Percentiles rank a stretch among this genome's conserved stretches.
phyloP scores from a whole-genome alignment of 495 filamentous ascomycete species.

The Venustampulla echinocandica region DNA sequence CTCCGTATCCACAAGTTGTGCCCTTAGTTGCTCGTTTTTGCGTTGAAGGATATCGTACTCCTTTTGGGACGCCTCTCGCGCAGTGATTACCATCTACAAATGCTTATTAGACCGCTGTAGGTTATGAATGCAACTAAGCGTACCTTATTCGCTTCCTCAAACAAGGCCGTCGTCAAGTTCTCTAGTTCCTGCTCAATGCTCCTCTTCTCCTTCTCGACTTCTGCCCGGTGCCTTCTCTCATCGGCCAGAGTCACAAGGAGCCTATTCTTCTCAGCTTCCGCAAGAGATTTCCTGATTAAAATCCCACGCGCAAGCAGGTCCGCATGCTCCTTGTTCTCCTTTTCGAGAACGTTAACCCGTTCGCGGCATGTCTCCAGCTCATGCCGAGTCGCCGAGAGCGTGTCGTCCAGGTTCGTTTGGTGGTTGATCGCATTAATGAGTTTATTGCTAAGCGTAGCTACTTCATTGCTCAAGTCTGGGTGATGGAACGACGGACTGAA shows the following conservation, averaged over 20 bases:
- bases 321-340: conserved; percentile 51
- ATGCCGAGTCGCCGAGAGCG: conserved; percentile 68
- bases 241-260: conserved; percentile 57
- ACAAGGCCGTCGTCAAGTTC: conserved; percentile 77
- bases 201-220: conserved; percentile 63
- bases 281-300: conserved; percentile 61
- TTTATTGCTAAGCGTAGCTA: conserved; percentile 86
- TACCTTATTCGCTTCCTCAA: conserved; percentile 89
- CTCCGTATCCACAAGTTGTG: conserved; percentile 77
- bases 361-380: conserved; percentile 70
- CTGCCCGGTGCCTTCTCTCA: conserved; percentile 48
- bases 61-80: conserved; percentile 50
- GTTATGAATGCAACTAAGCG: conserved; percentile 8
- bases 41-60: conserved; percentile 68
- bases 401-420: conserved; percentile 88
- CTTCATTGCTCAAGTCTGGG: conserved; percentile 51
- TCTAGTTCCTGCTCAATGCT: conserved; percentile 78
- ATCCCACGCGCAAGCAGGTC: conserved; percentile 63
- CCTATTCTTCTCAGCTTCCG: conserved; percentile 55
- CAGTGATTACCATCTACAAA: conserved; percentile 78
- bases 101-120: conserved; percentile 24
- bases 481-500: conserved; percentile 17
- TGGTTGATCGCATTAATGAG: conserved; percentile 95
- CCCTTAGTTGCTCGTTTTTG: conserved; percentile 69
- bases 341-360: conserved; percentile 59